These are phyloP conservation scores for Furcasterigmium sp. DNA, from an alignment of 2,329 filamentous ascomycete genomes.

Conservation along the genomic window DNA sequence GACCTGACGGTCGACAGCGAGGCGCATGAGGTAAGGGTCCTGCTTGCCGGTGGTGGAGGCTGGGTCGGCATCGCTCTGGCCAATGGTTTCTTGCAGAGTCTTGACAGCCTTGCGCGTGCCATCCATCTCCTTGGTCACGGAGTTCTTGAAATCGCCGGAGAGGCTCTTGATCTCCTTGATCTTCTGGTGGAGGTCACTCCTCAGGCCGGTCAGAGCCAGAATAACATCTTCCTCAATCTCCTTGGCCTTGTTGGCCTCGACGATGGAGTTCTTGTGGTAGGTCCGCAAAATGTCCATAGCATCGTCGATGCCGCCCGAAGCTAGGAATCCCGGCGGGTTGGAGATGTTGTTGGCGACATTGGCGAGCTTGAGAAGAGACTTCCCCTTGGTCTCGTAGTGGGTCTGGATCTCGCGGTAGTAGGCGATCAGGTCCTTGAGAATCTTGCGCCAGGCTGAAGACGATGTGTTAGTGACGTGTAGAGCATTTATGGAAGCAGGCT, in stretches of 20 bases:
- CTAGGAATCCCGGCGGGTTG: conserved; percentile 70
- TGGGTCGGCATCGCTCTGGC: conserved; percentile 73
- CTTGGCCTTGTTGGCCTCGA: conserved; percentile 80
- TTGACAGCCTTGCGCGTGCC: conserved; percentile 73
- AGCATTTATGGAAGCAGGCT: not conserved
- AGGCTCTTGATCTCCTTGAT: conserved; percentile 97
- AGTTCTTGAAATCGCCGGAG: conserved; percentile 93
- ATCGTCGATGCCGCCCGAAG: conserved; percentile 80
- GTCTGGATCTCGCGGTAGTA: conserved; percentile 91
- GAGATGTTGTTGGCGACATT: conserved; percentile 78
- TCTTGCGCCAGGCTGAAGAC: conserved; percentile 80
- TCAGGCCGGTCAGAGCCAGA: conserved; percentile 74
- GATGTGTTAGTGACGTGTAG: conserved; percentile 2
- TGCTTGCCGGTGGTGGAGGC: conserved; percentile 74
- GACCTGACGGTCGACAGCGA: conserved; percentile 83
- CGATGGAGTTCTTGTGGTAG: conserved; percentile 75
- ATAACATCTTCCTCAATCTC: conserved; percentile 93
- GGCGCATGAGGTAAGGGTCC: conserved; percentile 82
- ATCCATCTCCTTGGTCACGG: conserved; percentile 92
- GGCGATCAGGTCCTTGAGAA: conserved; percentile 87
- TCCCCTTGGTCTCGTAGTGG: conserved; percentile 81
- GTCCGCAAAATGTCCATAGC: conserved; percentile 74
- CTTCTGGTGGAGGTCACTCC: conserved; percentile 88
- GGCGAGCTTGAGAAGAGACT: conserved; percentile 75
- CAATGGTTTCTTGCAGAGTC: conserved; percentile 74